A percentile compares a stretch with the other conserved stretches of the same genome.
Conservation (phyloP, 129 eudicot genomes). For the Arctium lappa region DNA sequence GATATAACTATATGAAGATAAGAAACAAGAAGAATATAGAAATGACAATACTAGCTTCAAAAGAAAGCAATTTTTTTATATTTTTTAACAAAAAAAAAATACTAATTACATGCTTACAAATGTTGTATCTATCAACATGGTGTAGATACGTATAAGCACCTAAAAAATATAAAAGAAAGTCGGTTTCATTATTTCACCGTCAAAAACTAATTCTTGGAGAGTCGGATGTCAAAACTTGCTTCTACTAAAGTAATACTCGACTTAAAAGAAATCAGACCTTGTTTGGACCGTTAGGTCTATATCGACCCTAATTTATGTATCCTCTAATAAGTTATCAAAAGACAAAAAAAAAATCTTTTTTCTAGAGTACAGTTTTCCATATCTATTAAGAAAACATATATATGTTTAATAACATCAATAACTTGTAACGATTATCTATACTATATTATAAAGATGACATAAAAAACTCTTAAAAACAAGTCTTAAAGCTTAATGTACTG, state of each 20-base stretch:
- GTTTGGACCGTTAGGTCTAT: background rate
- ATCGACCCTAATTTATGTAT: background rate
- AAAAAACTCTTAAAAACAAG: too few species aligned
- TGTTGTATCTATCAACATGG: background rate
- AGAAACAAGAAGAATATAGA: conserved; percentile 33
- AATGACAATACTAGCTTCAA: conserved; percentile 25
- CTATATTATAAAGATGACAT: too few species aligned
- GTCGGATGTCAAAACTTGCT: background rate
- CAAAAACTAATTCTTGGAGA: background rate
- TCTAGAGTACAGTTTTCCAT: background rate
- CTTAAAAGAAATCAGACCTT: background rate
- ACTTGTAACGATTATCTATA: background rate
- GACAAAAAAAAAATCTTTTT: too few species aligned
- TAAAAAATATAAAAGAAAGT: background rate
- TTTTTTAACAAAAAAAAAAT: background rate
- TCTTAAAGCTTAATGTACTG: too few species aligned
- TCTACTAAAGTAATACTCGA: background rate
- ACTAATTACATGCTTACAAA: background rate
- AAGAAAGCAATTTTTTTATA: conserved; percentile 12
- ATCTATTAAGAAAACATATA: background rate
- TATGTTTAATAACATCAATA: too few species aligned
- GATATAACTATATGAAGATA: conserved; percentile 28
- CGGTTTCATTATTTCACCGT: background rate
- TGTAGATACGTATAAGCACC: background rate
- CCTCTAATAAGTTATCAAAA: too few species aligned